Conservation (phyloP, 2,329 filamentous ascomycete genomes). For the Purpureocillium lavendulum region DNA sequence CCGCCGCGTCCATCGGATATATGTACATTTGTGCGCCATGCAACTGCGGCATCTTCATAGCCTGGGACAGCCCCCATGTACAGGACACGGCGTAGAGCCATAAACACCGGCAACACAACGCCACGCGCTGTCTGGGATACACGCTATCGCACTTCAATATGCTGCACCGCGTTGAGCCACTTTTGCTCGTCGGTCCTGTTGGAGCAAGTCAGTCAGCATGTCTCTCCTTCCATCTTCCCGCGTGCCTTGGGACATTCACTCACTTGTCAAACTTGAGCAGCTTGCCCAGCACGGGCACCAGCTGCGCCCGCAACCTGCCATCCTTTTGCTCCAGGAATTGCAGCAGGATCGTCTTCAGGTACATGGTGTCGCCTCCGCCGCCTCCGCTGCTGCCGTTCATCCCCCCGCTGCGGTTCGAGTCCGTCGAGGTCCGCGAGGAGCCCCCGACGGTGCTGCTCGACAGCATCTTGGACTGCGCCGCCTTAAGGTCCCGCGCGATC, state of each 20-base stretch:
- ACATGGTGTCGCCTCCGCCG: slow-evolving; percentile 43
- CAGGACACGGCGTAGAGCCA: no score
- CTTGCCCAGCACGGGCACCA: slow-evolving; percentile 71
- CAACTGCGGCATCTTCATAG: no score
- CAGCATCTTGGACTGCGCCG: slow-evolving; percentile 36
- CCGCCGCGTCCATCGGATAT: no score
- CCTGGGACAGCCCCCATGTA: no score
- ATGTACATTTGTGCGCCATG: no score
- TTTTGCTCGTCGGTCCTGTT: slow-evolving; percentile 65
- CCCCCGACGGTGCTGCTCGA: slow-evolving; percentile 18
- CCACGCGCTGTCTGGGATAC: no score
- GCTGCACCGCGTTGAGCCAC: slow-evolving; percentile 69
- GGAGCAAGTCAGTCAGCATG: slow-evolving; percentile 8
- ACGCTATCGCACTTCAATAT: slow-evolving; percentile 29
- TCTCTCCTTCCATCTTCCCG: background rate
- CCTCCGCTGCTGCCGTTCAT: slow-evolving; percentile 10
- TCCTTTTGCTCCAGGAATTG: slow-evolving; percentile 79
- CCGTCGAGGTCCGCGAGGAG: slow-evolving; percentile 31
- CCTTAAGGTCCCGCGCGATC: slow-evolving; percentile 58
- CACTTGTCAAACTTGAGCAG: slow-evolving; percentile 70
- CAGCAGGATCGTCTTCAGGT: slow-evolving; percentile 72
- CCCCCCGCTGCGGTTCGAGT: slow-evolving; percentile 26
- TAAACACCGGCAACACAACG: no score
- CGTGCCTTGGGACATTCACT: slow-evolving; percentile 22
- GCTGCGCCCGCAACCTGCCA: slow-evolving; percentile 63